Evolutionary conservation across 1,284 basidiomycete species (phyloP).

Genomic region (Apiotrichum siamense): DNA sequence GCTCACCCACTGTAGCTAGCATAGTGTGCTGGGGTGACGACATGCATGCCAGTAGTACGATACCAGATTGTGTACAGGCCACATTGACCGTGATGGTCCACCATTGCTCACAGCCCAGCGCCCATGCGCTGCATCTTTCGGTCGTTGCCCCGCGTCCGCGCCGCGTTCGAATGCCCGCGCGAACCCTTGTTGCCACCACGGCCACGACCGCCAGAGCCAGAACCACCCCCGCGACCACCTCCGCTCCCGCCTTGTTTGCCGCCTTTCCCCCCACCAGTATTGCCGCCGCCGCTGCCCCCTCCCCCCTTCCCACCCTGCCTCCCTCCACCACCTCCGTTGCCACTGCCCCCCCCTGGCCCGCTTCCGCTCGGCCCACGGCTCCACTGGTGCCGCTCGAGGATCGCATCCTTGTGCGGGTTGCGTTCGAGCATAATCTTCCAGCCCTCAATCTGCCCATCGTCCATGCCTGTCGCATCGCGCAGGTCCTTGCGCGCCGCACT

Average conservation of each 20-base stretch:
- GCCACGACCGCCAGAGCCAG: slow-evolving; percentile 29
- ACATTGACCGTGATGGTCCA: too few relatives aligned
- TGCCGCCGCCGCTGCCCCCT: background rate
- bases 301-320: background rate
- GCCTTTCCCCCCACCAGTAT: background rate
- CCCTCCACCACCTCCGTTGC: background rate
- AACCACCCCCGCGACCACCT: slow-evolving; percentile 17
- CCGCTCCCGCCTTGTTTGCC: slow-evolving; percentile 13
- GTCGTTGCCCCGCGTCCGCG: slow-evolving; percentile 45
- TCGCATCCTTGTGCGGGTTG: slow-evolving; percentile 51
- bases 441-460: slow-evolving; percentile 76
- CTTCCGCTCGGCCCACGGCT: background rate
- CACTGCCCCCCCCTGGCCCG: background rate
- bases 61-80: background rate
- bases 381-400: slow-evolving; percentile 38
- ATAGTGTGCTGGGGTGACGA: background rate
- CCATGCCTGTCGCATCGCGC: slow-evolving; percentile 58
- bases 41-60: slow-evolving; percentile 1
- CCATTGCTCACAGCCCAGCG: slow-evolving; percentile 15
- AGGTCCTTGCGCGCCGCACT: slow-evolving; percentile 61
- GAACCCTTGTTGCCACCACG: slow-evolving; percentile 37
- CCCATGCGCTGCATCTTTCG: slow-evolving; percentile 47
- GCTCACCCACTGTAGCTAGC: too few relatives aligned
- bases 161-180: slow-evolving; percentile 46
- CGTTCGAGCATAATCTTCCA: slow-evolving; percentile 80